Conservation (phyloP, 768 basidiomycete species). For the Boletus pseudopeckii region DNA sequence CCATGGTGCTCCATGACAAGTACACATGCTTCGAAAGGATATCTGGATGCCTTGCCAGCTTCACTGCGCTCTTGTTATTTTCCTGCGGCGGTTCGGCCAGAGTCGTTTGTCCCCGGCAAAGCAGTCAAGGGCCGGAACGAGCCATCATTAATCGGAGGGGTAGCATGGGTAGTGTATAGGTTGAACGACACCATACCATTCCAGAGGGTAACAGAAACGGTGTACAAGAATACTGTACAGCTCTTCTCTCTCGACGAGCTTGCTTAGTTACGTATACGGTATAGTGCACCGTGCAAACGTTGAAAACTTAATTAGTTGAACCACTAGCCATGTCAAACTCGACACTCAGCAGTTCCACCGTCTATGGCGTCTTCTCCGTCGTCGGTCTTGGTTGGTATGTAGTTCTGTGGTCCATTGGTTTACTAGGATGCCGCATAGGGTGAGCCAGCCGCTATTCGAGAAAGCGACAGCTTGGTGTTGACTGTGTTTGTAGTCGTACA, state of each 20-base stretch:
- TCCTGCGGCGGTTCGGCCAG: constrained; percentile 49
- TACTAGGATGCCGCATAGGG: constrained; percentile 70
- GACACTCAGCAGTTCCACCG: constrained; percentile 1
- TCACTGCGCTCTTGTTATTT: constrained; percentile 47
- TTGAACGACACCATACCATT: constrained; percentile 45
- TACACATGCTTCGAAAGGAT: constrained; percentile 56
- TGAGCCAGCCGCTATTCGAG: constrained; percentile 37
- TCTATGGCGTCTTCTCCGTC: constrained; percentile 28
- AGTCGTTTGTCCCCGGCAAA: constrained; percentile 55
- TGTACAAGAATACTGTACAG: constrained; percentile 60
- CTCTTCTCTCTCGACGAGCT: constrained; percentile 52
- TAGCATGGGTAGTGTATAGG: constrained; percentile 67
- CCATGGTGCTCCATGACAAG: constrained; percentile 73
- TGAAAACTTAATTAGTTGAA: neutral
- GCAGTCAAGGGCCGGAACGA: constrained; percentile 79
- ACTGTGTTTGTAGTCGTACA: constrained; percentile 50
- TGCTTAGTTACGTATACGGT: constrained; percentile 15
- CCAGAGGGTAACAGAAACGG: constrained; percentile 52
- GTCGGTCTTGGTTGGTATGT: constrained; percentile 58
- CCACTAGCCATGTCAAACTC: constrained; percentile 13
- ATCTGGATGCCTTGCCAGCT: constrained; percentile 47
- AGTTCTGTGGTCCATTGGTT: constrained; percentile 58
- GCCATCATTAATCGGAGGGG: constrained; percentile 58
- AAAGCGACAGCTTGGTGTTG: neutral
- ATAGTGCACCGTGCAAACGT: neutral